Evolutionary conservation across 257 asterid genomes (phyloP).

Genomic region (Cinchona pubescens): DNA sequence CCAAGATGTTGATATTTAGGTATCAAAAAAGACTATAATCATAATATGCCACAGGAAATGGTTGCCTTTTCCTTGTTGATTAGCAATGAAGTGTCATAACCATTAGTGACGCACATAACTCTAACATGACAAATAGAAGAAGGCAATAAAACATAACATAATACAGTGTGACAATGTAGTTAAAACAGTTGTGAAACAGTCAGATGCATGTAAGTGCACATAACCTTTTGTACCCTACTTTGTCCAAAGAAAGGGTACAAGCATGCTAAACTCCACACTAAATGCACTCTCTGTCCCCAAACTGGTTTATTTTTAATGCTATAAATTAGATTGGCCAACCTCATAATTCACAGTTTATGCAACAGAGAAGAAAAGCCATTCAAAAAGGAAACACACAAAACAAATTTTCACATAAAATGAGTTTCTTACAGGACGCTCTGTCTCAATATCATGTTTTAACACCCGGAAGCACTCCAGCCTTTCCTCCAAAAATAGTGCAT

Average conservation of each 20-base stretch:
- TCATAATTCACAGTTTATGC: background rate
- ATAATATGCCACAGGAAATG: background rate
- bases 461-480: conserved; percentile 90
- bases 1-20: background rate
- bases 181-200: background rate
- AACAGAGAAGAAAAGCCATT: background rate
- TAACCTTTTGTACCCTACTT: background rate
- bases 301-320: background rate
- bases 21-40: background rate
- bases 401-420: background rate
- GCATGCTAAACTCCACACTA: background rate
- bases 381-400: background rate
- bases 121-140: background rate
- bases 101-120: background rate
- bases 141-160: background rate
- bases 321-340: conserved; percentile 5
- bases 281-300: background rate
- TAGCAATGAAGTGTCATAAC: background rate
- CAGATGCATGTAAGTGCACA: background rate
- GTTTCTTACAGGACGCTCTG: conserved; percentile 61
- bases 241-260: background rate
- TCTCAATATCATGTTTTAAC: conserved; percentile 78
- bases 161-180: background rate
- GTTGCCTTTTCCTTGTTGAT: background rate
- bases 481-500: conserved; percentile 91